Conservation (phyloP, 2,329 filamentous ascomycete species). For the Dichotomopilus funicola region DNA sequence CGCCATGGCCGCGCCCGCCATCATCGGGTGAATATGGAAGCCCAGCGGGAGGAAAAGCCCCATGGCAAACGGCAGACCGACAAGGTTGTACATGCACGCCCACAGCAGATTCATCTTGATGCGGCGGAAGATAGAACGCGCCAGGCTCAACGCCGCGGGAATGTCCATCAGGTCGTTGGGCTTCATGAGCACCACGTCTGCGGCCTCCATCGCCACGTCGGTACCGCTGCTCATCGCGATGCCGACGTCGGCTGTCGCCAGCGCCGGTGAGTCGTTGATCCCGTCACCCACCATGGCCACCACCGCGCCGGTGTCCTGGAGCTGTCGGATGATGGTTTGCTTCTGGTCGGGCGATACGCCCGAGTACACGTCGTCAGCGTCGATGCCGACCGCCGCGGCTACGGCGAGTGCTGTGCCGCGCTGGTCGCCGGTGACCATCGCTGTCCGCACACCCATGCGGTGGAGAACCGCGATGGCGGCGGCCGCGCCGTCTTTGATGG, state of each 20-base stretch:
- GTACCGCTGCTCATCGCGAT: slow-evolving; percentile 91
- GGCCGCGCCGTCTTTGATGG: slow-evolving; percentile 79
- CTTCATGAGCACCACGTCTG: slow-evolving; percentile 92
- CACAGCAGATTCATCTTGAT: slow-evolving; percentile 92
- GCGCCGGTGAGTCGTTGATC: slow-evolving; percentile 94
- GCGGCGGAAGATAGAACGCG: slow-evolving; percentile 76
- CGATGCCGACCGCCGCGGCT: slow-evolving; percentile 74
- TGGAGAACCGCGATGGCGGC: slow-evolving; percentile 76
- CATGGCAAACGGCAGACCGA: slow-evolving; percentile 95
- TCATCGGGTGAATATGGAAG: slow-evolving; percentile 83
- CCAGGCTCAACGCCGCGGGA: slow-evolving; percentile 76
- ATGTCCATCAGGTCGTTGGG: slow-evolving; percentile 88
- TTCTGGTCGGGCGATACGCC: slow-evolving; percentile 90
- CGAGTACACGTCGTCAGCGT: slow-evolving; percentile 68
- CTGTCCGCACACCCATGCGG: slow-evolving; percentile 77
- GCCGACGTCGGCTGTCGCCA: slow-evolving; percentile 86
- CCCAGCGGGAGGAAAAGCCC: slow-evolving; percentile 89
- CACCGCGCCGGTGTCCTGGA: slow-evolving; percentile 62
- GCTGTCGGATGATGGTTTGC: slow-evolving; percentile 70
- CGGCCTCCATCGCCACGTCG: slow-evolving; percentile 96
- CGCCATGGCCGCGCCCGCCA: slow-evolving; percentile 91
- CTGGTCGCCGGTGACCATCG: slow-evolving; percentile 92
- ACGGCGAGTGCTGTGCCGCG: slow-evolving; percentile 76
- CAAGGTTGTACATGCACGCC: slow-evolving; percentile 87
- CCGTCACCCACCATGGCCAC: slow-evolving; percentile 98